phyloP scores from a whole-genome alignment of 202 grass and related monocot species.

The Digitaria exilis region DNA sequence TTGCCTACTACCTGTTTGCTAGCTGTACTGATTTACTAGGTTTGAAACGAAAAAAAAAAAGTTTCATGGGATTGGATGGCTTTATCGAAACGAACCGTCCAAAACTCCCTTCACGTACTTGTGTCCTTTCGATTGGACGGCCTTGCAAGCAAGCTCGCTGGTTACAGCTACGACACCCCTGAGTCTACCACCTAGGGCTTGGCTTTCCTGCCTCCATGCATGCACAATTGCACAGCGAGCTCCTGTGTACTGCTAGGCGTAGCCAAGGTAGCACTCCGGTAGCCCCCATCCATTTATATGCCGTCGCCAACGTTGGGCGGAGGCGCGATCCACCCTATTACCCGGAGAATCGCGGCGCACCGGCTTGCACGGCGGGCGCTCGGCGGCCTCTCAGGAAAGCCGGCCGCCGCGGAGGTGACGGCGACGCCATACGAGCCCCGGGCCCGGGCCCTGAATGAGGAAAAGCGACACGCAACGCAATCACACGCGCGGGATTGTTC shows the following conservation, averaged over 20 bases:
- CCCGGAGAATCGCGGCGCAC: background rate
- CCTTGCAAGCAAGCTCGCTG: background rate
- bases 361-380: background rate
- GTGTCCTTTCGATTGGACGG: background rate
- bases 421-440: background rate
- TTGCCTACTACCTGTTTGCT: too few relatives aligned
- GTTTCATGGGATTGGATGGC: background rate
- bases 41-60: too few relatives aligned
- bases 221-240: too few relatives aligned
- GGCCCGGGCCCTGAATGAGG: constrained; percentile 57
- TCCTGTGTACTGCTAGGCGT: too few relatives aligned
- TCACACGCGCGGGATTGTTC: constrained; percentile 47
- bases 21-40: too few relatives aligned
- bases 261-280: too few relatives aligned
- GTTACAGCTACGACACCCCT: background rate
- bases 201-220: too few relatives aligned
- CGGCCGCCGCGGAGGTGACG: background rate
- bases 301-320: constrained; percentile 37
- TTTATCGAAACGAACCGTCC: background rate
- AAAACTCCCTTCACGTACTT: background rate
- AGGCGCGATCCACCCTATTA: constrained; percentile 4
- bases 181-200: background rate
- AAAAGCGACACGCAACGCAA: constrained; percentile 62
- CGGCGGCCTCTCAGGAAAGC: background rate
- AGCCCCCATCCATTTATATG: constrained; percentile 33